These are phyloP conservation scores for Aplosporella prunicola DNA, from an alignment of 2,329 filamentous ascomycete species.

Conservation along the genomic window DNA sequence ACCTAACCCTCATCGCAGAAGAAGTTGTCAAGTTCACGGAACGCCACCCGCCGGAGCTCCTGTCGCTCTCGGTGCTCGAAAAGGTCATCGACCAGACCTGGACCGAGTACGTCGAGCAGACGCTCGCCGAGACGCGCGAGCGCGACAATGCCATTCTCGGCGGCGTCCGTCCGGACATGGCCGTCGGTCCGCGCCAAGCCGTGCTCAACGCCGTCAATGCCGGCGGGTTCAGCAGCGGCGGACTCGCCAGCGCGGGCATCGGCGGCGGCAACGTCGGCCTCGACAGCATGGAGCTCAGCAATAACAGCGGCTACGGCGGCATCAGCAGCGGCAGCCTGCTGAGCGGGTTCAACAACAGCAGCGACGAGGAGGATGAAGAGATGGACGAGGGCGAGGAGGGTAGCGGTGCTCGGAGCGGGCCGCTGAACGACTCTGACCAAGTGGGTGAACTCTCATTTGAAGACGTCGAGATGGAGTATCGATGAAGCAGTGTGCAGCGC, in stretches of 20 bases:
- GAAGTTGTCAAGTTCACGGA: constrained; percentile 98
- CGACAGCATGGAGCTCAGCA: constrained; percentile 56
- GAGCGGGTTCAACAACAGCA: constrained; percentile 88
- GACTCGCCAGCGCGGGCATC: constrained; percentile 70
- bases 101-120: constrained; percentile 91
- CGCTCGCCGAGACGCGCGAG: constrained; percentile 85
- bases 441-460: constrained; percentile 56
- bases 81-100: constrained; percentile 83
- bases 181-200: constrained; percentile 66
- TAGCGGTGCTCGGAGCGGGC: no score
- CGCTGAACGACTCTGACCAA: constrained; percentile 50
- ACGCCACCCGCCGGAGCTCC: constrained; percentile 76
- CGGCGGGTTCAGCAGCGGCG: constrained; percentile 49
- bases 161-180: constrained; percentile 84
- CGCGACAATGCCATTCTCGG: constrained; percentile 97
- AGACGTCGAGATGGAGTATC: constrained; percentile 52
- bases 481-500: constrained; percentile 31
- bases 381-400: constrained; percentile 76
- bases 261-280: constrained; percentile 51
- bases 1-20: constrained; percentile 91
- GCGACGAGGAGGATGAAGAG: constrained; percentile 93
- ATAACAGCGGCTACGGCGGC: constrained; percentile 58
- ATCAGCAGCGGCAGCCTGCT: constrained; percentile 66
- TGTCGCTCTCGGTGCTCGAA: constrained; percentile 76
- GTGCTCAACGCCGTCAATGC: constrained; percentile 52